These are phyloP conservation scores for Phaeotremella fagi DNA, from an alignment of 768 basidiomycete species.

Conservation along the genomic window DNA sequence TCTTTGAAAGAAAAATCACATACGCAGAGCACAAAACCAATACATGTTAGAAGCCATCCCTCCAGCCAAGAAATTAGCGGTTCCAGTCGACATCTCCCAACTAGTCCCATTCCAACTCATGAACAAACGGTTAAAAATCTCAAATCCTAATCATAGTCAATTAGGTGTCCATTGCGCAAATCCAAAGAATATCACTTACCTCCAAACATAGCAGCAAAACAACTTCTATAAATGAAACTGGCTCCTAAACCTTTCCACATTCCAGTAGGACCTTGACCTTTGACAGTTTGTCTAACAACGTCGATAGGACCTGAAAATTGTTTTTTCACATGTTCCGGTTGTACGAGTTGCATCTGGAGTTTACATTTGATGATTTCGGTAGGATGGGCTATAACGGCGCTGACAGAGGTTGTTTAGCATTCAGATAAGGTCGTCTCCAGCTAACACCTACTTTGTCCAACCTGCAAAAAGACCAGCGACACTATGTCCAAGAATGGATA, in stretches of 20 bases:
- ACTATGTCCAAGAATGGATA: conserved; percentile 42
- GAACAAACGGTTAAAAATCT: conserved; percentile 63
- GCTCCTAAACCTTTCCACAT: conserved; percentile 73
- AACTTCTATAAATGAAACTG: conserved; percentile 65
- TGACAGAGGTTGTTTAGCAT: conserved; percentile 34
- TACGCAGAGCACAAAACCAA: conserved; percentile 42
- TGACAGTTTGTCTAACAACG: conserved; percentile 58
- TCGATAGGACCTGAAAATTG: conserved; percentile 49
- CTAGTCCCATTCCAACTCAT: conserved; percentile 57
- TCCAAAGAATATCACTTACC: no score
- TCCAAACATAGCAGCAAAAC: conserved; percentile 70
- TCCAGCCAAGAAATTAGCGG: conserved; percentile 48
- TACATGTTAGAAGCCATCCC: conserved; percentile 48
- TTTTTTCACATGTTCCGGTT: conserved; percentile 54
- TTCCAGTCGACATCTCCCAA: conserved; percentile 54
- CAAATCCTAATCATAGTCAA: conserved; percentile 25
- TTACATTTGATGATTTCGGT: conserved; percentile 72
- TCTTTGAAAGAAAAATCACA: no score
- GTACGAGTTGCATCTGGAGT: conserved; percentile 44
- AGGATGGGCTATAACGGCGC: conserved; percentile 67
- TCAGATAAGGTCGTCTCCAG: neutral
- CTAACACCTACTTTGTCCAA: conserved; percentile 44
- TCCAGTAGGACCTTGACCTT: conserved; percentile 60
- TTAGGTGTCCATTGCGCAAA: no score
- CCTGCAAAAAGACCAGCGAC: conserved; percentile 45